These are phyloP conservation scores for Diversispora eburnea DNA, from an alignment of 192 early-diverging fungal genomes.

Conservation along the genomic window DNA sequence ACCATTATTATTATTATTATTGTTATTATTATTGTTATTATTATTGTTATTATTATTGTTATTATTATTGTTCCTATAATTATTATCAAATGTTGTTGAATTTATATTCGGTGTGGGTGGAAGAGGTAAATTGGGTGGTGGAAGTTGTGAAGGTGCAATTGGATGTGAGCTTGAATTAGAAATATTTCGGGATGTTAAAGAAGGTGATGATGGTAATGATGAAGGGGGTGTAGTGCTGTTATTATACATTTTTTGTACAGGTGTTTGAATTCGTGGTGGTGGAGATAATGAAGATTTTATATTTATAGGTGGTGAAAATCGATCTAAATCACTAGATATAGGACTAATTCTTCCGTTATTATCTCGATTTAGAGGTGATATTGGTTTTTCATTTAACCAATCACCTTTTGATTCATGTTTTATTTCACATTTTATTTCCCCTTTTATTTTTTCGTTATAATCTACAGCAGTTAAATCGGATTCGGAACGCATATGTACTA, in stretches of 20 bases:
- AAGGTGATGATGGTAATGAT: not conserved
- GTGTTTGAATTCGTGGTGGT: constrained; percentile 15
- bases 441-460: not conserved
- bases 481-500: not conserved
- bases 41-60: too few relatives aligned
- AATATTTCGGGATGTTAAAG: not conserved
- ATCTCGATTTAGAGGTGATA: constrained; percentile 10
- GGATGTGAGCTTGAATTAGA: not conserved
- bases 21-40: too few relatives aligned
- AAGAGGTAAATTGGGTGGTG: constrained; percentile 10
- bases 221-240: not conserved
- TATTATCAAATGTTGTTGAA: not conserved
- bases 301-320: not conserved
- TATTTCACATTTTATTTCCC: not conserved
- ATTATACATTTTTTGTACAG: not conserved
- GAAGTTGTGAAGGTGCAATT: not conserved
- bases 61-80: too few relatives aligned
- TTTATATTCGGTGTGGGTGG: not conserved
- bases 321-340: not conserved
- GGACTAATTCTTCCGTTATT: not conserved
- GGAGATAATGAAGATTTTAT: constrained; percentile 9
- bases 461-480: constrained; percentile 11
- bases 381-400: constrained; percentile 13
- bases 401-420: constrained; percentile 5
- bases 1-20: too few relatives aligned